Conservation (phyloP, 148 eudicot genomes). For the Salicornia ramosissima region DNA sequence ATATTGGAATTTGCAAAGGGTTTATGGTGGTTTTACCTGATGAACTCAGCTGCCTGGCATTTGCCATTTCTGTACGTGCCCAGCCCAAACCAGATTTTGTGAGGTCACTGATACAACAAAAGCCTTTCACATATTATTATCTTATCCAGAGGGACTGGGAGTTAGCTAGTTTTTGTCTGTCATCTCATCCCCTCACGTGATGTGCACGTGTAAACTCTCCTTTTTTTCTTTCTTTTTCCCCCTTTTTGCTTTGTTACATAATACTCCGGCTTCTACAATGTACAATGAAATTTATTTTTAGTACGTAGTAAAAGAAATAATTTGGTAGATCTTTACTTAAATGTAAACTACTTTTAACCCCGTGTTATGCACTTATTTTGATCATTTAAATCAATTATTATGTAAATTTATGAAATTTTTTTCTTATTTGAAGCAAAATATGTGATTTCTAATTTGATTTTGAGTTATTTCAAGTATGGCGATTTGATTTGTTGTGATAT, state of each 20-base stretch:
- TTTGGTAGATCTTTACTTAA: too few species aligned
- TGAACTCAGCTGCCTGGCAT: slow-evolving; percentile 22
- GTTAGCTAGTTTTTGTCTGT: not conserved
- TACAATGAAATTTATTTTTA: too few species aligned
- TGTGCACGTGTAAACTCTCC: not conserved
- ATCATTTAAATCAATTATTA: too few species aligned
- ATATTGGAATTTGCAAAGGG: slow-evolving; percentile 14
- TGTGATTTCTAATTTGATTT: too few species aligned
- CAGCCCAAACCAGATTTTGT: not conserved
- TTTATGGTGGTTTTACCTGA: slow-evolving; percentile 23
- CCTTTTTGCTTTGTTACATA: not conserved
- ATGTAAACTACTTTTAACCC: too few species aligned
- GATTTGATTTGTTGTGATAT: too few species aligned
- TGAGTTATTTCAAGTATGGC: too few species aligned
- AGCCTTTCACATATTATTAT: slow-evolving; percentile 11
- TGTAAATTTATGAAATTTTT: too few species aligned
- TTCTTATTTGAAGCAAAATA: too few species aligned
- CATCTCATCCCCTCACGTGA: slow-evolving; percentile 15
- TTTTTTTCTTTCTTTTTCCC: not conserved
- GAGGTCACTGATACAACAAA: slow-evolving; percentile 20
- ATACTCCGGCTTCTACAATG: too few species aligned
- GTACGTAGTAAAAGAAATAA: too few species aligned
- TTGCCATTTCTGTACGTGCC: slow-evolving; percentile 21
- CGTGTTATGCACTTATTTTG: too few species aligned
- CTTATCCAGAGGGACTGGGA: not conserved